phyloP scores from a whole-genome alignment of 2,329 filamentous ascomycete species.

The Calonectria crousiana region DNA sequence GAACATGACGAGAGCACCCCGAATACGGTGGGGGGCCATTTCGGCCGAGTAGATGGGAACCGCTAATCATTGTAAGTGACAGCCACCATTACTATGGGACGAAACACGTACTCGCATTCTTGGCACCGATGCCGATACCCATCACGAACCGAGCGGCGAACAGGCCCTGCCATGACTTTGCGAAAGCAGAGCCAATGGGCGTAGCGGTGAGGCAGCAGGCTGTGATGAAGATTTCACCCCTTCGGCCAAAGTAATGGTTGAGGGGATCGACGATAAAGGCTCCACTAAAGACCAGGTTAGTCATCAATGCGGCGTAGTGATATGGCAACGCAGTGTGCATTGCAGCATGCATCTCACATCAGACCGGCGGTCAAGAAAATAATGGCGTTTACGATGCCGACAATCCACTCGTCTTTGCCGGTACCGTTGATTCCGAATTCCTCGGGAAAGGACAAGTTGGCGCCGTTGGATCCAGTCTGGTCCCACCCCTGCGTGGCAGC shows the following conservation, averaged over 20 bases:
- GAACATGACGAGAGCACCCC: constrained; percentile 83
- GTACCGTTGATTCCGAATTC: constrained; percentile 50
- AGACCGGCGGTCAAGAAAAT: constrained; percentile 63
- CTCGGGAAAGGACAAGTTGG: constrained; percentile 70
- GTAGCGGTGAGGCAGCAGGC: constrained; percentile 56
- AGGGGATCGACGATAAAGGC: constrained; percentile 62
- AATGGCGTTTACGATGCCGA: constrained; percentile 50
- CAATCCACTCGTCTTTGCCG: constrained; percentile 60
- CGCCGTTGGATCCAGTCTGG: constrained; percentile 72
- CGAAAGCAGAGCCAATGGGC: constrained; percentile 63
- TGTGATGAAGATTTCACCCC: constrained; percentile 74
- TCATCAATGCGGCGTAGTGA: neutral
- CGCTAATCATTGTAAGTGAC: constrained; percentile 29
- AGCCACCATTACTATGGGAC: neutral
- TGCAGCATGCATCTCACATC: constrained; percentile 58
- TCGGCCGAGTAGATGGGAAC: constrained; percentile 82
- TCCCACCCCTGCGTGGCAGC: constrained; percentile 67
- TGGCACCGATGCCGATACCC: constrained; percentile 76
- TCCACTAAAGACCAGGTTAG: constrained; percentile 28
- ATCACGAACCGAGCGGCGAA: constrained; percentile 77
- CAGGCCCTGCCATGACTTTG: constrained; percentile 74
- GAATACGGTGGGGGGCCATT: constrained; percentile 73
- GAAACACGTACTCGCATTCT: constrained; percentile 59
- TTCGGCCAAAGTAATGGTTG: constrained; percentile 74
- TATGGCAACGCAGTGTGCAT: neutral